Conservation (phyloP, 2,329 filamentous ascomycete genomes). For the Leptographium flavum region DNA sequence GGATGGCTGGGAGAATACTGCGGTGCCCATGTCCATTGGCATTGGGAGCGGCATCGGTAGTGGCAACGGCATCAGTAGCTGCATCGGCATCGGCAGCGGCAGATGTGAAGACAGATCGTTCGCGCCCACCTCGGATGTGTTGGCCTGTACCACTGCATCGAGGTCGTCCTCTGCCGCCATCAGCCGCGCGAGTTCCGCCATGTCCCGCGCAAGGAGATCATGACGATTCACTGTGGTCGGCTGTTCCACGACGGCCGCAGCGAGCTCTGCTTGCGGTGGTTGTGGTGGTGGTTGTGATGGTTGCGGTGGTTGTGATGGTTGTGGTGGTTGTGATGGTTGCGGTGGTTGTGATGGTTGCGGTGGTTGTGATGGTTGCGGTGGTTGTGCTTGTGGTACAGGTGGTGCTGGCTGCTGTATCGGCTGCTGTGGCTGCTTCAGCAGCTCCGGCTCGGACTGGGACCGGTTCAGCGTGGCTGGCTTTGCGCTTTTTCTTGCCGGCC, state of each 20-base stretch:
- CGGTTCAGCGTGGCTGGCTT: slow-evolving; percentile 8
- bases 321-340: neutral
- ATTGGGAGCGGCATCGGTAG: neutral
- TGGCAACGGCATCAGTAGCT: neutral
- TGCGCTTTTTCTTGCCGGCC: neutral
- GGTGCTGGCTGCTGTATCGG: neutral
- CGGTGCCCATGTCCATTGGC: neutral
- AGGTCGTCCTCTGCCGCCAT: neutral
- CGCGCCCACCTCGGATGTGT: neutral
- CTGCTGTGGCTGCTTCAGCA: neutral
- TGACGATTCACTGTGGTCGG: neutral
- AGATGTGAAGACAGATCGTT: neutral
- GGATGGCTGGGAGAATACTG: slow-evolving; percentile 1
- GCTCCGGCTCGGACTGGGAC: slow-evolving; percentile 8
- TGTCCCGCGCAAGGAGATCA: neutral
- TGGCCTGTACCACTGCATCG: neutral
- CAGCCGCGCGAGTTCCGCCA: neutral
- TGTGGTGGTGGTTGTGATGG: too few species aligned
- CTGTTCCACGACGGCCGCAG: too few species aligned
- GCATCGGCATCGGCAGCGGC: neutral
- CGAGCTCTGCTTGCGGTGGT: neutral
- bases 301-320: neutral
- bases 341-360: neutral
- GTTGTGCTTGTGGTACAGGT: neutral
- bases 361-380: too few species aligned